Base-by-base conservation (phyloP, 164 flowering plant genomes). In the Tinospora cordifolia region DNA sequence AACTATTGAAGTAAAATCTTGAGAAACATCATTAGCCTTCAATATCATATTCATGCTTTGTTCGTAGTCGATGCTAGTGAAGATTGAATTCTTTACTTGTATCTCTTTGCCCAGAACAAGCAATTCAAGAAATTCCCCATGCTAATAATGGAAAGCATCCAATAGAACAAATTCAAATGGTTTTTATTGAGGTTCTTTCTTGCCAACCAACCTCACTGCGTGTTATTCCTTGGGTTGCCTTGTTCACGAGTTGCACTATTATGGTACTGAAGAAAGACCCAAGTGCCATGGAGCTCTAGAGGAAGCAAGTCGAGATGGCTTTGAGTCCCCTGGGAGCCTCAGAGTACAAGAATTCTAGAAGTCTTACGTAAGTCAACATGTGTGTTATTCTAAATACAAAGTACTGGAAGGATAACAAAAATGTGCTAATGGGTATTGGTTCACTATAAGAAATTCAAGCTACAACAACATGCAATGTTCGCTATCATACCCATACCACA, bases 381-480 rank as follows among this genome's bases (percentile, higher is more conserved):
- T 87, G 88, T 3, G 88, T 86, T 10, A 87, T 76, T 6, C 88
- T 88, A 39, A 83, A 84, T 47, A 87, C 77, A 75, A 84, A 85
- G 82, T 69, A 87, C 73, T 87, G 90, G 34, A 82, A 66, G 0
- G 84, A 77, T 26, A 87, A 70, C 87, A 87, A 84, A 63, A 87
- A 81, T 1, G 65, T 24, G 62, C 78, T 77, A 8, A 87, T 85
- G 7, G 86, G 87, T 11, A 83, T 39, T n/a, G 86, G 85, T 72
- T 83, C n/a, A n/a, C n/a, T n/a, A n/a, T n/a, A n/a, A n/a, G n/a
- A n/a, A n/a, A n/a, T n/a, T n/a, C n/a, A n/a, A n/a, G n/a, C n/a
- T n/a, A n/a, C n/a, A n/a, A n/a, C n/a, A n/a, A n/a, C n/a, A n/a
- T n/a, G n/a, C n/a, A n/a, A n/a, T n/a, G n/a, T n/a, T n/a, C n/a